These are phyloP conservation scores for Sclerotinia borealis DNA, from an alignment of 2,329 filamentous ascomycete genomes.

Conservation along the genomic window DNA sequence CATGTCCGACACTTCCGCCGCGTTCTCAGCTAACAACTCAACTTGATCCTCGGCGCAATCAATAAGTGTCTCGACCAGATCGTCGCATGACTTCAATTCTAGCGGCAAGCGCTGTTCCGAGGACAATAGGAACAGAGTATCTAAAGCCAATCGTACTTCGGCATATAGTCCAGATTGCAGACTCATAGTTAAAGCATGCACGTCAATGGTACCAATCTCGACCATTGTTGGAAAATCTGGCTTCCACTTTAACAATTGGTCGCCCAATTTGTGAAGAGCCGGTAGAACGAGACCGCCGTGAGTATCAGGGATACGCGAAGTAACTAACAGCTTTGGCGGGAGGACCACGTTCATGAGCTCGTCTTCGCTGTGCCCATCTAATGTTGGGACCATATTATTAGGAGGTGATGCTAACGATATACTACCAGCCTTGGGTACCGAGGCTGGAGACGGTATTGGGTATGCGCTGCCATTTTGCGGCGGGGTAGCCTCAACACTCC, in stretches of 20 bases:
- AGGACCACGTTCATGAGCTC: constrained; percentile 12
- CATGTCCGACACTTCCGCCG: constrained; percentile 79
- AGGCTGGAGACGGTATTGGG: constrained; percentile 42
- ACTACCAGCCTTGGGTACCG: constrained; percentile 26
- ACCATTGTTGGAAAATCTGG: constrained; percentile 68
- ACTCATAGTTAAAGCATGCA: constrained; percentile 82
- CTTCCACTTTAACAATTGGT: constrained; percentile 59
- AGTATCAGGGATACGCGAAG: constrained; percentile 43
- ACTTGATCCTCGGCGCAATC: constrained; percentile 89
- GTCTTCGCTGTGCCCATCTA: constrained; percentile 14
- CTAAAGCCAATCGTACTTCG: constrained; percentile 84
- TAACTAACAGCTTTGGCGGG: constrained; percentile 36
- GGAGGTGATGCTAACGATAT: constrained; percentile 27
- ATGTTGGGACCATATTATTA: constrained; percentile 14
- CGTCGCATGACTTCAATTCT: constrained; percentile 70
- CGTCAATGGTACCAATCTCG: constrained; percentile 83
- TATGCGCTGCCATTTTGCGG: constrained; percentile 36
- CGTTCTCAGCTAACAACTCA: constrained; percentile 76
- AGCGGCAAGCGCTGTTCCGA: constrained; percentile 56
- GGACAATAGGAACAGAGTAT: constrained; percentile 66
- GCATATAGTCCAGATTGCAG: constrained; percentile 83
- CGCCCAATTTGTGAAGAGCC: constrained; percentile 5
- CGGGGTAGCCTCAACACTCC: constrained; percentile 41
- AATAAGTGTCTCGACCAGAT: constrained; percentile 78
- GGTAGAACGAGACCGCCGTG: constrained; percentile 59